Evolutionary conservation across 306 rosid species (phyloP).

Genomic region (Cotoneaster glaucophyllus): DNA sequence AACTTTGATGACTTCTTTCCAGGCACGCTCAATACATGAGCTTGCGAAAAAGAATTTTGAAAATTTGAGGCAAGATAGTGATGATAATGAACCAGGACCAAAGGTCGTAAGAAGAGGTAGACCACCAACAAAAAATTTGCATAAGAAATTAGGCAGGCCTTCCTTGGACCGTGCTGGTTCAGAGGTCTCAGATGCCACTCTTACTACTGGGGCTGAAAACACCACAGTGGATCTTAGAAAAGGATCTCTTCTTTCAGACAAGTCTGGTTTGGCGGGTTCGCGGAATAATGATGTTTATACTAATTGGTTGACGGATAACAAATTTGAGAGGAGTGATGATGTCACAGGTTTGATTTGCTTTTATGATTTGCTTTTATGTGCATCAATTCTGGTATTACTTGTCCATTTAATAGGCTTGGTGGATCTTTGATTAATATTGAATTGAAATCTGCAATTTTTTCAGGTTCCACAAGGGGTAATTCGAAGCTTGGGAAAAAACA

Average conservation of each 20-base stretch:
- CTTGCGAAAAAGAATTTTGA: conserved; percentile 55
- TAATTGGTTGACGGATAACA: conserved; percentile 38
- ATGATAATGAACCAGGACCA: conserved; percentile 48
- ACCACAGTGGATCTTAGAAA: conserved; percentile 34
- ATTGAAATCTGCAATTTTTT: background rate
- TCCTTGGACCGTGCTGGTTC: conserved; percentile 37
- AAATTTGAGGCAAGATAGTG: conserved; percentile 66
- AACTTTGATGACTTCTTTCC: conserved; percentile 10
- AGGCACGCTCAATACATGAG: conserved; percentile 69
- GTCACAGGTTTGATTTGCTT: conserved; percentile 33
- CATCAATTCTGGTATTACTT: background rate
- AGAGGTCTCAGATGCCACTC: conserved; percentile 50
- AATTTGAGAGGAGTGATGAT: conserved; percentile 42
- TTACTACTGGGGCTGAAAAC: conserved; percentile 46
- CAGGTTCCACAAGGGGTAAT: conserved; percentile 41
- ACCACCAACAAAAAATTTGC: conserved; percentile 57
- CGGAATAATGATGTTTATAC: conserved; percentile 35
- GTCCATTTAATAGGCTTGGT: background rate
- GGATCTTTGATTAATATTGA: background rate
- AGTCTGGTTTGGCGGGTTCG: conserved; percentile 35
- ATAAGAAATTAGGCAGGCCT: conserved; percentile 39
- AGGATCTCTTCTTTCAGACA: conserved; percentile 34
- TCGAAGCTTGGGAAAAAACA: conserved; percentile 43
- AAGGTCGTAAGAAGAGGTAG: conserved; percentile 61
- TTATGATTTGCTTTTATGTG: background rate